Percentiles rank a stretch among this genome's conserved stretches.
Evolutionary conservation across 176 grass and related monocot genomes (phyloP).

Genomic region (Neostapfia colusana): DNA sequence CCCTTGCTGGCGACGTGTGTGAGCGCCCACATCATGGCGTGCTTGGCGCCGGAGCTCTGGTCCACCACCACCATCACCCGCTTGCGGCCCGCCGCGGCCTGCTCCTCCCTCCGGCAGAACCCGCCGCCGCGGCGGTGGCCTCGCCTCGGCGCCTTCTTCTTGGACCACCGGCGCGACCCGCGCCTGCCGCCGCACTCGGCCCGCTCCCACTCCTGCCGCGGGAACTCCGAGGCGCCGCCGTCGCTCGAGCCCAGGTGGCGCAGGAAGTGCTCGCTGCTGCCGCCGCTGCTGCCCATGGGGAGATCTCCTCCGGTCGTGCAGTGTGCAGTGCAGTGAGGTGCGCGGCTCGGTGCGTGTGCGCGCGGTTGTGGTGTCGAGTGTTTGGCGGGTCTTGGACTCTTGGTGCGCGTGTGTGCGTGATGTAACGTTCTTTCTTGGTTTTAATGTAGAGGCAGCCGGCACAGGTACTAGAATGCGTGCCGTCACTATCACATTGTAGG

Average conservation of each 20-base stretch:
- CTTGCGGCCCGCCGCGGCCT: constrained; percentile 52
- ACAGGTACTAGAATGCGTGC: not conserved
- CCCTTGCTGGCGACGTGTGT: constrained; percentile 79
- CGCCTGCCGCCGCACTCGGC: constrained; percentile 27
- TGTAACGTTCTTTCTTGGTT: constrained; percentile 29
- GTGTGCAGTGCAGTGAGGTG: not conserved
- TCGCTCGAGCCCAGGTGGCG: constrained; percentile 58
- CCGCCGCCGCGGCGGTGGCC: constrained; percentile 40
- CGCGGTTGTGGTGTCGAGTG: constrained; percentile 5
- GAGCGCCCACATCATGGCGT: constrained; percentile 98
- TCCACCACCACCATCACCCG: constrained; percentile 93
- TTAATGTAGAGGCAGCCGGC: constrained; percentile 39
- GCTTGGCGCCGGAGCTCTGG: constrained; percentile 72
- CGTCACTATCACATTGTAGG: too few relatives aligned
- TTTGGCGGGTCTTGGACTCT: constrained; percentile 15
- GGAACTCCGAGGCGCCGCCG: constrained; percentile 28
- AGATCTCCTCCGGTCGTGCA: not conserved
- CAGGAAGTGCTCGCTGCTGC: constrained; percentile 76
- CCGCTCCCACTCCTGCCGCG: constrained; percentile 33
- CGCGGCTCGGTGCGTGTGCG: constrained; percentile 24
- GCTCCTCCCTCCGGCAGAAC: constrained; percentile 39
- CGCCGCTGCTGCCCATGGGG: constrained; percentile 55
- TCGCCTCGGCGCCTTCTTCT: constrained; percentile 34
- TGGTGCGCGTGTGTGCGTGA: constrained; percentile 40
- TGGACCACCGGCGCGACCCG: constrained; percentile 71